A percentile compares a stretch with the other conserved stretches of the same genome.
These are phyloP conservation scores for Dispira simplex DNA, from an alignment of 192 early-diverging fungal genomes.

Conservation along the genomic window DNA sequence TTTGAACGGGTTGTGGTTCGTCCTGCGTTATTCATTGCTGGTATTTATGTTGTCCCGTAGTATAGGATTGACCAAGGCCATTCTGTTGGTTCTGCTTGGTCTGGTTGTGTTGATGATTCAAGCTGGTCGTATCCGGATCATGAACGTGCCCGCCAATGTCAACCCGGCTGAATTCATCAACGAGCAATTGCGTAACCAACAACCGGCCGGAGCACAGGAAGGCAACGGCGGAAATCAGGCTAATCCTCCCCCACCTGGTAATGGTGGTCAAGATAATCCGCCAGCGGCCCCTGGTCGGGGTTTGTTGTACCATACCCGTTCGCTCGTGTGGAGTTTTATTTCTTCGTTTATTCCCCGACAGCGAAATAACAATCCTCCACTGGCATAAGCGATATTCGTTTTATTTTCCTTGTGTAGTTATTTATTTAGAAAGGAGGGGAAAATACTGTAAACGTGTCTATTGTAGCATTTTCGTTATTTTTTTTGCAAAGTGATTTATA, in stretches of 20 bases:
- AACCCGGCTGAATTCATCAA: neutral
- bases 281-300: no score
- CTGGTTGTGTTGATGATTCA: neutral
- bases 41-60: constrained; percentile 1
- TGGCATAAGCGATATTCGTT: no score
- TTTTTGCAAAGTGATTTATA: no score
- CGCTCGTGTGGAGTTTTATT: no score
- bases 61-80: neutral
- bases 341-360: no score
- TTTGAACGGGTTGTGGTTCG: neutral
- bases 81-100: neutral
- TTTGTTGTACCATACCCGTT: no score
- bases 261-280: no score
- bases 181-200: neutral
- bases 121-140: neutral
- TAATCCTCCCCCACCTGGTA: neutral
- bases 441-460: no score
- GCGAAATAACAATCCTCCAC: no score
- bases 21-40: neutral
- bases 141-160: constrained; percentile 1
- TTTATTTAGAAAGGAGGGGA: no score
- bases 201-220: neutral
- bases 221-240: neutral
- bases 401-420: no score
- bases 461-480: no score